Evolutionary conservation across 805 yeast species (phyloP).

Genomic region (Suhomyces kilbournensis): DNA sequence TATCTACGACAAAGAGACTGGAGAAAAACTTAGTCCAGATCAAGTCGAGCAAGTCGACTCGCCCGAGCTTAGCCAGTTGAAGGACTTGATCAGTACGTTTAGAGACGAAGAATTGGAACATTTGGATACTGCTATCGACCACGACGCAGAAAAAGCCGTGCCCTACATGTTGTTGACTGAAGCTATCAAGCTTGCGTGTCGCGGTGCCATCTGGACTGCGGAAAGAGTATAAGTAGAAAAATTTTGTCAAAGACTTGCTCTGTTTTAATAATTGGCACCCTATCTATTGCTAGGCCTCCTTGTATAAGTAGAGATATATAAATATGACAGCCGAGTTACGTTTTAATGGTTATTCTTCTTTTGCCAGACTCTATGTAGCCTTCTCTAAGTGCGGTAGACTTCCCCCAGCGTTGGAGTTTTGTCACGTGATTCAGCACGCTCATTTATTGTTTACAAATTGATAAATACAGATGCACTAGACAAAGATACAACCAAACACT

Average conservation of each 20-base stretch:
- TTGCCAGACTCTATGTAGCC: too few relatives aligned
- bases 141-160: conserved; percentile 90
- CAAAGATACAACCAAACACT: conserved; percentile 1
- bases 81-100: conserved; percentile 64
- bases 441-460: not conserved
- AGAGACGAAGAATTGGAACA: conserved; percentile 96
- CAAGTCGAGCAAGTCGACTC: conserved; percentile 34
- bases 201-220: conserved; percentile 88
- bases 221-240: conserved; percentile 56
- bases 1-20: conserved; percentile 33
- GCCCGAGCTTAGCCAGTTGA: conserved; percentile 57
- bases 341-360: too few relatives aligned
- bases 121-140: conserved; percentile 85
- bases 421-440: not conserved
- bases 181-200: conserved; percentile 76
- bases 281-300: too few relatives aligned
- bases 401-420: too few relatives aligned
- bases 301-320: conserved; percentile 32
- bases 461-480: not conserved
- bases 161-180: conserved; percentile 91
- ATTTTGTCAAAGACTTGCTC: too few relatives aligned
- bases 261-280: too few relatives aligned
- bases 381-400: too few relatives aligned
- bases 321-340: too few relatives aligned
- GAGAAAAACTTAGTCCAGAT: conserved; percentile 20